Evolutionary conservation across 2,329 filamentous ascomycete species (phyloP).

Genomic region (Dendrostoma leiphaemia): DNA sequence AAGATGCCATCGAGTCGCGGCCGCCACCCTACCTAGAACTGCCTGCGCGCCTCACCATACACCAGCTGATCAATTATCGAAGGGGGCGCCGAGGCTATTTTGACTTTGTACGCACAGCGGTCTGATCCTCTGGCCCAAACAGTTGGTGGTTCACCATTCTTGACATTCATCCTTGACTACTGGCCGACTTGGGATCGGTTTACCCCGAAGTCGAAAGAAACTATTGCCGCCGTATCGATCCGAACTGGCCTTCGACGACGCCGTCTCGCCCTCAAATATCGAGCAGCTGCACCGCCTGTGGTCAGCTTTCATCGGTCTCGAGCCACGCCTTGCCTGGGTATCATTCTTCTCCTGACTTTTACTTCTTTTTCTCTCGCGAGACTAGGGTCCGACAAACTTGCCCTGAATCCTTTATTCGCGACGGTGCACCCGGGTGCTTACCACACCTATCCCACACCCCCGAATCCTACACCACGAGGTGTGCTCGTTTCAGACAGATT

Average conservation of each 20-base stretch:
- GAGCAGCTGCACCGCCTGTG: constrained; percentile 5
- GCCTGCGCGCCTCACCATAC: neutral
- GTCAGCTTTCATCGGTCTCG: neutral
- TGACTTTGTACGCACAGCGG: neutral
- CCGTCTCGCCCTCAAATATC: constrained; percentile 1
- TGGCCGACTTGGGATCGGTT: neutral
- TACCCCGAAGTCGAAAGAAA: neutral
- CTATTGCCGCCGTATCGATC: neutral
- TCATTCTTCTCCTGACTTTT: neutral
- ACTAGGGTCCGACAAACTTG: too few species aligned
- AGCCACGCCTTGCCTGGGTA: neutral
- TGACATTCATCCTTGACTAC: neutral
- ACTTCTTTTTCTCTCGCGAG: too few species aligned
- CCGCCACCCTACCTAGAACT: too few species aligned
- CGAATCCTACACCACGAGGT: constrained; percentile 10
- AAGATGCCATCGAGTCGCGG: too few species aligned
- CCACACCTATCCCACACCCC: neutral
- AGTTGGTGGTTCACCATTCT: neutral
- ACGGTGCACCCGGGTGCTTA: neutral
- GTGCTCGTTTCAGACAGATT: constrained; percentile 12
- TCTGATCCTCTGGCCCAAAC: neutral
- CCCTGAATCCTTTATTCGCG: too few species aligned
- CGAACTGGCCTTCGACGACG: neutral
- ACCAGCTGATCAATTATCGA: neutral
- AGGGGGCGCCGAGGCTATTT: neutral